These are phyloP conservation scores for Ramalina intermedia DNA, from an alignment of 495 filamentous ascomycete species.

Conservation along the genomic window DNA sequence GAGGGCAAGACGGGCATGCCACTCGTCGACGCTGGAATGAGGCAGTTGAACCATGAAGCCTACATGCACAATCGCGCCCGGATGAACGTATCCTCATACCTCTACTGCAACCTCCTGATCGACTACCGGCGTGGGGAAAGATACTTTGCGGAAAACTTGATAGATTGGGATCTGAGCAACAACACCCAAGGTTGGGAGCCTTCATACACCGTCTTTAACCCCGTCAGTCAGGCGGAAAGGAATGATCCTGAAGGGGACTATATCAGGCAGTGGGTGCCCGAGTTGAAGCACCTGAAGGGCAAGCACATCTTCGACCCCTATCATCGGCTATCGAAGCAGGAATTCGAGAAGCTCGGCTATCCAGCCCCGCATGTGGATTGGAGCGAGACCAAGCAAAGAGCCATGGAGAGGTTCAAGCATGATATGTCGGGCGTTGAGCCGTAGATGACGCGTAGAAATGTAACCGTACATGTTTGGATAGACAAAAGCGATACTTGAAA, in stretches of 20 bases:
- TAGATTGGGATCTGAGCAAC: constrained; percentile 32
- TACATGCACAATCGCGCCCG: constrained; percentile 35
- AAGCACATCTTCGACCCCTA: constrained; percentile 28
- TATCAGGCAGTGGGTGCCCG: constrained; percentile 58
- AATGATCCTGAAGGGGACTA: constrained; percentile 49
- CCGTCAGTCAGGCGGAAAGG: constrained; percentile 30
- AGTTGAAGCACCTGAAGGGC: constrained; percentile 32
- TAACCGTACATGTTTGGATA: too few species aligned
- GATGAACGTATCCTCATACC: constrained; percentile 27
- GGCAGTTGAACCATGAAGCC: constrained; percentile 27
- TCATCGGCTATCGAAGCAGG: constrained; percentile 21
- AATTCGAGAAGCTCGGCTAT: constrained; percentile 33
- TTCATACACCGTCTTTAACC: constrained; percentile 31
- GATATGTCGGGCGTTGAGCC: constrained; percentile 23
- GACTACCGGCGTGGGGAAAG: constrained; percentile 29
- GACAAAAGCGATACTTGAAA: too few species aligned
- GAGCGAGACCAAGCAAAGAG: constrained; percentile 25
- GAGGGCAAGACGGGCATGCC: constrained; percentile 28
- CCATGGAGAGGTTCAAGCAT: constrained; percentile 26
- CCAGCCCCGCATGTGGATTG: constrained; percentile 30
- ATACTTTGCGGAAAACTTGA: constrained; percentile 29
- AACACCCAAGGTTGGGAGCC: constrained; percentile 35
- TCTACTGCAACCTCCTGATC: constrained; percentile 28
- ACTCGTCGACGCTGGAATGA: constrained; percentile 31
- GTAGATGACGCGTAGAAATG: background rate